Base-by-base conservation (phyloP, 1,139 yeast species). In the Blastobotrys apis region DNA sequence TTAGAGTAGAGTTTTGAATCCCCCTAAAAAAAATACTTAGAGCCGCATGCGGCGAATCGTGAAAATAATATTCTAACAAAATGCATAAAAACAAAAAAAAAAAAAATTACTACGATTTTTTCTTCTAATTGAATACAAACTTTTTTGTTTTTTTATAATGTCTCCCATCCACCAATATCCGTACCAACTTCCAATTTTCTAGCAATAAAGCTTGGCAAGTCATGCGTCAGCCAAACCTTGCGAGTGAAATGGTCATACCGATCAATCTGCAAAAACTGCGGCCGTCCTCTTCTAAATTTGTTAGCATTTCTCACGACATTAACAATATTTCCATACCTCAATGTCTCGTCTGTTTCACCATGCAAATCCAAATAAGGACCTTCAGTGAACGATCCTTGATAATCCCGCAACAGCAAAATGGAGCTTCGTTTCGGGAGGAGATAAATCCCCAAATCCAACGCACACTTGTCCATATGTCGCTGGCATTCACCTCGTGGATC, bases 131-230 rank as follows among this genome's bases (percentile, higher is more conserved):
- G n/a, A n/a, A n/a, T n/a, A n/a, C n/a, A n/a, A n/a, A n/a, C n/a
- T n/a, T n/a, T n/a, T n/a, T n/a, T n/a, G n/a, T n/a, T n/a, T n/a
- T n/a, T n/a, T 60, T 68, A 90, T 58, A 90, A 68, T 1, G 97
- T 86, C 56, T 84, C 94, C 98, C 98, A 92, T 1, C 97, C 97
- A 10, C 97, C 97, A 29, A 84, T 78, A 64, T 92, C 97, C 30
- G 81, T 66, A 5, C 76, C 78, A 37, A 81, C 78, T 55, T 90
- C 97, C 27, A 92, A 71, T 52, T 80, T 81, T 53, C 97, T 72
- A 1, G 87, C 90, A 37, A 90, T 81, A 45, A 74, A 72, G 54
- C 86, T 87, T 2, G 88, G 82, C 12, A 86, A 71, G 56, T 84
- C 85, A 59, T 88, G 94, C 49, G 78, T 83, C 20, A 90, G 69